phyloP scores from a whole-genome alignment of 441 rosid genomes.

The Jatropha multifida region DNA sequence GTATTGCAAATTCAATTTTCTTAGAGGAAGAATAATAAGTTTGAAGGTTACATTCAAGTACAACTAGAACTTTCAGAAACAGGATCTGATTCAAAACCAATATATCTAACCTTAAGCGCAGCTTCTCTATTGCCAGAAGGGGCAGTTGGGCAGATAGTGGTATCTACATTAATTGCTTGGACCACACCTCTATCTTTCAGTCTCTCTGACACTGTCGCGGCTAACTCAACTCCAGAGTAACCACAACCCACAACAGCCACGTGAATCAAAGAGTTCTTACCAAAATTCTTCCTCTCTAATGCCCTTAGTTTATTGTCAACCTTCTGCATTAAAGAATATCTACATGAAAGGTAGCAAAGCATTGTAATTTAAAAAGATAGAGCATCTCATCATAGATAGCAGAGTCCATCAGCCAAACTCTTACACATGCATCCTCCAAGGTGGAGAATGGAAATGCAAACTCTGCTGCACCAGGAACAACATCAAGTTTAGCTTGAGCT shows the following conservation, averaged over 20 bases:
- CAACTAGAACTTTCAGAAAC: background rate
- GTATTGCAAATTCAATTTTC: background rate
- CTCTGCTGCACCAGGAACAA: slow-evolving; percentile 84
- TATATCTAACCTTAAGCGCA: slow-evolving; percentile 67
- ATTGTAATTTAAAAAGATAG: background rate
- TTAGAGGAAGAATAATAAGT: background rate
- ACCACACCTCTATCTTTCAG: slow-evolving; percentile 75
- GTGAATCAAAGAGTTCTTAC: slow-evolving; percentile 47
- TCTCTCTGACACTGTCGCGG: slow-evolving; percentile 93
- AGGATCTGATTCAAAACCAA: background rate
- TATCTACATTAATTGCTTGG: slow-evolving; percentile 74
- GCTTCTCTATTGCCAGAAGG: slow-evolving; percentile 88
- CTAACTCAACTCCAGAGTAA: slow-evolving; percentile 90
- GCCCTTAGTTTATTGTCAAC: slow-evolving; percentile 58
- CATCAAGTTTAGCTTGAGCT: slow-evolving; percentile 81
- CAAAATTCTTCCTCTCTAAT: slow-evolving; percentile 72
- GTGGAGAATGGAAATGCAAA: slow-evolving; percentile 88
- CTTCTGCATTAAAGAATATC: slow-evolving; percentile 50
- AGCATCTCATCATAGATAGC: background rate
- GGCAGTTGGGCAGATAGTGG: slow-evolving; percentile 74
- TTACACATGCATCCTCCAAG: slow-evolving; percentile 83
- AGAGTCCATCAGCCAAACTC: slow-evolving; percentile 28
- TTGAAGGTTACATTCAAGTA: background rate
- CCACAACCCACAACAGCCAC: slow-evolving; percentile 95
- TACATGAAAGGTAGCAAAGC: slow-evolving; percentile 9